Conservation (phyloP, 2,329 filamentous ascomycete genomes). For the Fusarium sp. region DNA sequence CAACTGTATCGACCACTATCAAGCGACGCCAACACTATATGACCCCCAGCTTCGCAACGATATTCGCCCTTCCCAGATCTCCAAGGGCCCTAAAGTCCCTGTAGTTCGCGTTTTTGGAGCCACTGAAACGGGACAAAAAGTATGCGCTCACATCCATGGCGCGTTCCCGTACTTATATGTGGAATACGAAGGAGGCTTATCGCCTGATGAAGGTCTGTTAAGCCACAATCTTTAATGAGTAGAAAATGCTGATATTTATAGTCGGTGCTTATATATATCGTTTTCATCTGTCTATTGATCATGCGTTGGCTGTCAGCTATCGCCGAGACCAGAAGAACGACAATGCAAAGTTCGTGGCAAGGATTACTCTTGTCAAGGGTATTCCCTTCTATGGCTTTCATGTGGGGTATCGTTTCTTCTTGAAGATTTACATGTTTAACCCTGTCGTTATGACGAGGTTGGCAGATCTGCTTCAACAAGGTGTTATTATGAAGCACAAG, state of each 20-base stretch:
- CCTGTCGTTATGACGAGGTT: constrained; percentile 88
- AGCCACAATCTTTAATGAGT: not conserved
- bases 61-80: constrained; percentile 68
- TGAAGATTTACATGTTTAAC: constrained; percentile 96
- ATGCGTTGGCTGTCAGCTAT: constrained; percentile 88
- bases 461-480: constrained; percentile 87
- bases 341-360: constrained; percentile 80
- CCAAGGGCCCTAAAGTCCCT: constrained; percentile 80
- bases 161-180: constrained; percentile 97
- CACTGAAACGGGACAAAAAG: constrained; percentile 94
- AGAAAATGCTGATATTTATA: constrained; percentile 51
- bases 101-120: constrained; percentile 92
- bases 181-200: constrained; percentile 80
- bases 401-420: constrained; percentile 89
- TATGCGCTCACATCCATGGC: constrained; percentile 95
- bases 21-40: constrained; percentile 80
- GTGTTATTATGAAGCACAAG: constrained; percentile 83
- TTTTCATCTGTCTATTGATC: constrained; percentile 89
- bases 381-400: constrained; percentile 96
- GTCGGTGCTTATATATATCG: constrained; percentile 82
- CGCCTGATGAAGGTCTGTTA: constrained; percentile 73
- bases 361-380: constrained; percentile 92
- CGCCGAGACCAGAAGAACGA: constrained; percentile 79
- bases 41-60: constrained; percentile 83
- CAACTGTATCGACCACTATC: constrained; percentile 97